Evolutionary conservation across 2,329 filamentous ascomycete genomes (phyloP), one percentile per base, ranked within the genome.

Genomic region (Aureobasidium melanogenum): DNA sequence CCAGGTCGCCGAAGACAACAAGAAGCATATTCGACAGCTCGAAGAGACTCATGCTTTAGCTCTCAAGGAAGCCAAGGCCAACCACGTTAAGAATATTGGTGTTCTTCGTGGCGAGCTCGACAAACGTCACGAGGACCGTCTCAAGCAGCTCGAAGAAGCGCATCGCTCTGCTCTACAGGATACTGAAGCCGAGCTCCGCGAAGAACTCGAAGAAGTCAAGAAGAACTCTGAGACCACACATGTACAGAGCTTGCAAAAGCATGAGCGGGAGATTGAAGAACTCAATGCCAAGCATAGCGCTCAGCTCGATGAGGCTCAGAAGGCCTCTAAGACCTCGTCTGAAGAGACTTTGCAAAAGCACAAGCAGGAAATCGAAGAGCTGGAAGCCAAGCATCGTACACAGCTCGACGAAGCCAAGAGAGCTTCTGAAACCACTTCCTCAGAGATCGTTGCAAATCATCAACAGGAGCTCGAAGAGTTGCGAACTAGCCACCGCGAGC

Each of bases 221-320:
- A 41, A 24, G 24, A 41, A 1, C 3, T 55, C 51, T 15, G 24
- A 55, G 15, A 19, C 14, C 24, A 15, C 32, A 5, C 36, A 7
- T 17, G n/a, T 19, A 34, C 6, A 38, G 28, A 30, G 8, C 5
- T 8, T 30, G 34, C 22, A 56, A 12, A 56, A 32, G 34, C 52
- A 44, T 22, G 38, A 32, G 22, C 17, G 44, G 28, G 22, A 43
- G 10, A 34, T 44, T 22, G 39, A 56, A 19, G 41, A 48, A 7
- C 44, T 61, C 1, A 61, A 46, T 26, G 43, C 57, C 32, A 54
- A 48, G 28, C 59, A 63, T n/a, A 36, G 4, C 15, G 36, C 58
- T 38, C 48, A 60, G 44, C 26, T 60, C 17, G 50, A 39, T 34
- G 48, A 38, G 14, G 44, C 46, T n/a, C 22, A 32, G 24, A 59